Percentiles rank a stretch among this genome's conserved stretches.
These are phyloP conservation scores for Aureobasidium sp. DNA, from an alignment of 2,329 filamentous ascomycete species.

Conservation along the genomic window DNA sequence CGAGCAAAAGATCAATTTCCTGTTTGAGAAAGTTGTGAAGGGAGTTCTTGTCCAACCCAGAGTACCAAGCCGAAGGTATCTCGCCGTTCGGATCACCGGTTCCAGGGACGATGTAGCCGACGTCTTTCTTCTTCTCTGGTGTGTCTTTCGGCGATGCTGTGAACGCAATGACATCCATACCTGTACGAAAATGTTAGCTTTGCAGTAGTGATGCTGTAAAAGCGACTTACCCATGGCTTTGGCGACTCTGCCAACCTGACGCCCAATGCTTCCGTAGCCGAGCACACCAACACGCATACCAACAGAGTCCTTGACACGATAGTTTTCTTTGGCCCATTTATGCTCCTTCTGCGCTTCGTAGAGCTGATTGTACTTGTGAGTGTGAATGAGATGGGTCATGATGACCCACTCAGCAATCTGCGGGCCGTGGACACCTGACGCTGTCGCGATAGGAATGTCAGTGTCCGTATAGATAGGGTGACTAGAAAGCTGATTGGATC, in stretches of 20 bases:
- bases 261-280: slow-evolving; percentile 56
- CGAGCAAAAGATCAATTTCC: slow-evolving; percentile 50
- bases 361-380: slow-evolving; percentile 47
- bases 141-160: slow-evolving; percentile 64
- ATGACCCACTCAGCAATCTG: slow-evolving; percentile 62
- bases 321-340: slow-evolving; percentile 39
- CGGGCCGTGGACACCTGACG: slow-evolving; percentile 53
- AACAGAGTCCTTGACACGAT: slow-evolving; percentile 45
- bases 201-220: slow-evolving; percentile 22
- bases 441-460: slow-evolving; percentile 48
- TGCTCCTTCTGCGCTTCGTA: slow-evolving; percentile 53
- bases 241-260: slow-evolving; percentile 41
- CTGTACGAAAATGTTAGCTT: slow-evolving; percentile 51
- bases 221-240: slow-evolving; percentile 32
- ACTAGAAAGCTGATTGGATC: slow-evolving; percentile 47
- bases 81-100: slow-evolving; percentile 54
- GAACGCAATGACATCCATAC: slow-evolving; percentile 67
- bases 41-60: slow-evolving; percentile 44
- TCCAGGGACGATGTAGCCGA: slow-evolving; percentile 59
- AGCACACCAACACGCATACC: slow-evolving; percentile 53
- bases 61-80: slow-evolving; percentile 51
- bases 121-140: slow-evolving; percentile 56
- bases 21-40: slow-evolving; percentile 49
- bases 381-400: slow-evolving; percentile 53
- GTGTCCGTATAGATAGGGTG: slow-evolving; percentile 48